Base-by-base conservation (phyloP, 306 rosid genomes). In the Malus fusca region DNA sequence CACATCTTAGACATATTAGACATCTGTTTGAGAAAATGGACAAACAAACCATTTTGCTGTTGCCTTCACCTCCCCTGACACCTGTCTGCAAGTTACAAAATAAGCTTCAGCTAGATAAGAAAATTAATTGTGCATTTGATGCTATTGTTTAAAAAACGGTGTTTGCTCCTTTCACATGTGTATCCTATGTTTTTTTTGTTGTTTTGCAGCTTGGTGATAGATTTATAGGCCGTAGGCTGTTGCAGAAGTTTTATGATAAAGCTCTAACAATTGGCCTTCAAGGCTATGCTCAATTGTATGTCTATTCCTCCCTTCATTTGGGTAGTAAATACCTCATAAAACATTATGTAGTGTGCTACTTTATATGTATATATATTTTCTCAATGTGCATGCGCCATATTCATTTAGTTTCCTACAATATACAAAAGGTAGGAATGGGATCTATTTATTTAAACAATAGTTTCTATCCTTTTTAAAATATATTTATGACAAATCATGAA, bases 231-330 rank as follows among this genome's bases (percentile, higher is more conserved):
- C 96, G 99, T 48, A 90, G 88, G 93, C 84, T 83, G 66, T 87
- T 90, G 70, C 99, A 95, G 77, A 90, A 81, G 81, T 31, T 95
- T 76, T 92, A 95, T 86, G 97, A 92, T 82, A 88, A 86, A 82
- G 97, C 97, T 74, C 96, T 95, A 65, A 85, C 97, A 13, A 6
- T 76, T 77, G 98, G 98, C 75, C 95, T 95, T 84, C 90, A 89
- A 86, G 97, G 91, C 77, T 95, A 92, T 83, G 98, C 97, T 61
- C 82, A 87, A 90, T 75, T 92, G 97, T 95, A 90, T 67, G 97
- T 87, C 66, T 44, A 43, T 18, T 46, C 69, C 73, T 44, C 65
- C 64, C 79, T 80, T n/a, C n/a, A 42, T 51, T 77, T 75, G 61
- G 48, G 64, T 73, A 71, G 63, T 70, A 42, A 43, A 69, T 56